Percentiles rank a stretch among this genome's conserved stretches.
These are phyloP conservation scores for Bromus sterilis DNA, from an alignment of 176 grass and related monocot species.

Conservation along the genomic window DNA sequence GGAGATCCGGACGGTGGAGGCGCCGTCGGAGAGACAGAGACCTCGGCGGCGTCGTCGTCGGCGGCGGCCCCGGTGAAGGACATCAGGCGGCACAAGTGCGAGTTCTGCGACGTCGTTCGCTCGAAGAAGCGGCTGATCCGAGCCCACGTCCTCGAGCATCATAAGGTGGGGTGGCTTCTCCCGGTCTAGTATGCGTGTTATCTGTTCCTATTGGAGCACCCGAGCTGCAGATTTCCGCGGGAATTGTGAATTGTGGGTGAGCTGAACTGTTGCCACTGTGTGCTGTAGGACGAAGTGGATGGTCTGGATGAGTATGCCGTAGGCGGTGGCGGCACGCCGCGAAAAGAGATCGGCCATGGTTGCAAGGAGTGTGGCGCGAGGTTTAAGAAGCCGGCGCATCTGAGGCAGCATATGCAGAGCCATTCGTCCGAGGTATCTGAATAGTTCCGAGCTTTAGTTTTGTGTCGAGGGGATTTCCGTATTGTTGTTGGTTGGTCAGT, in stretches of 20 bases:
- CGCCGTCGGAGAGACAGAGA: background rate
- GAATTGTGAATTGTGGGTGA: background rate
- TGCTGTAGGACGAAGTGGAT: slow-evolving; percentile 29
- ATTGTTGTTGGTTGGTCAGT: background rate
- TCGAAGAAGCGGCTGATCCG: slow-evolving; percentile 56
- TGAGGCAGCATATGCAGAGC: slow-evolving; percentile 78
- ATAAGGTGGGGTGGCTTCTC: slow-evolving; percentile 22
- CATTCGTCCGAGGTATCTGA: slow-evolving; percentile 51
- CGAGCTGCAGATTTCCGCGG: background rate
- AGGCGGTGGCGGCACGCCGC: background rate
- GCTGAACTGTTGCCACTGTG: background rate
- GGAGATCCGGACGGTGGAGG: background rate
- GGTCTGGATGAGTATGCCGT: background rate
- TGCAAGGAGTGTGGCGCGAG: slow-evolving; percentile 44
- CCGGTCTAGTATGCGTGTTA: background rate
- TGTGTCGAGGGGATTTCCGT: background rate
- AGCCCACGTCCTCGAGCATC: slow-evolving; percentile 33
- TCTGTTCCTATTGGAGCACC: background rate
- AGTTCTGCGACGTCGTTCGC: slow-evolving; percentile 46
- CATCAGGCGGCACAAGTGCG: slow-evolving; percentile 53
- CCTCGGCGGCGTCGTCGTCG: background rate
- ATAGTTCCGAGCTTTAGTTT: background rate
- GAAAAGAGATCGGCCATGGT: background rate
- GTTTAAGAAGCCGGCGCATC: slow-evolving; percentile 51
- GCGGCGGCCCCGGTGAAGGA: background rate